Evolutionary conservation across 2,329 filamentous ascomycete genomes (phyloP).

Genomic region (Pseudogymnoascus sp.): DNA sequence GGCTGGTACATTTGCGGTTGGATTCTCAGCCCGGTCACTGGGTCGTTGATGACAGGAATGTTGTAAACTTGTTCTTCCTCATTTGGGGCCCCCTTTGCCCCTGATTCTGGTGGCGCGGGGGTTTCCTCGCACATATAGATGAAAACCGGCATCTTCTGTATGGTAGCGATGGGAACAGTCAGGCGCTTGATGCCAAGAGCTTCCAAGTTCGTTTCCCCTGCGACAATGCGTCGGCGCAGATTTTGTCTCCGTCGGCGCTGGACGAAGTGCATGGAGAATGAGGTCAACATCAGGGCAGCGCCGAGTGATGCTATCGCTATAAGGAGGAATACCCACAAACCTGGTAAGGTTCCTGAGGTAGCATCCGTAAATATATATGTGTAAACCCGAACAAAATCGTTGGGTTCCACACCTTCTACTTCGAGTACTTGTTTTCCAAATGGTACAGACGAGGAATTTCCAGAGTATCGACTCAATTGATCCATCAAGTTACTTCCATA

Average conservation of each 20-base stretch:
- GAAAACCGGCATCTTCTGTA: conserved; percentile 71
- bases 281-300: conserved; percentile 59
- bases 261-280: conserved; percentile 66
- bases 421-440: conserved; percentile 49
- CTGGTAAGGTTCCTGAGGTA: conserved; percentile 44
- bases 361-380: conserved; percentile 41
- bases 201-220: conserved; percentile 80
- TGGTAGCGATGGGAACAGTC: conserved; percentile 63
- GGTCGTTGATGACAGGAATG: conserved; percentile 11
- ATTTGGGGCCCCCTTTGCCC: neutral
- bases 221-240: conserved; percentile 62
- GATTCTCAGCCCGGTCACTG: conserved; percentile 9
- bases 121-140: conserved; percentile 58
- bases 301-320: conserved; percentile 67
- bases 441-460: conserved; percentile 58
- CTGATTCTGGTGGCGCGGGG: conserved; percentile 29
- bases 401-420: conserved; percentile 47
- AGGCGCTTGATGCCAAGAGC: conserved; percentile 76
- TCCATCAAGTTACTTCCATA: conserved; percentile 63
- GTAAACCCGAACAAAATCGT: conserved; percentile 55
- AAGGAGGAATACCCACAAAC: conserved; percentile 73
- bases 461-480: conserved; percentile 69
- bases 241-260: conserved; percentile 63
- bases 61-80: conserved; percentile 3
- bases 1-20: conserved; percentile 30